Evolutionary conservation across 345 rosid genomes (phyloP).

Genomic region (Citrus hindsii): DNA sequence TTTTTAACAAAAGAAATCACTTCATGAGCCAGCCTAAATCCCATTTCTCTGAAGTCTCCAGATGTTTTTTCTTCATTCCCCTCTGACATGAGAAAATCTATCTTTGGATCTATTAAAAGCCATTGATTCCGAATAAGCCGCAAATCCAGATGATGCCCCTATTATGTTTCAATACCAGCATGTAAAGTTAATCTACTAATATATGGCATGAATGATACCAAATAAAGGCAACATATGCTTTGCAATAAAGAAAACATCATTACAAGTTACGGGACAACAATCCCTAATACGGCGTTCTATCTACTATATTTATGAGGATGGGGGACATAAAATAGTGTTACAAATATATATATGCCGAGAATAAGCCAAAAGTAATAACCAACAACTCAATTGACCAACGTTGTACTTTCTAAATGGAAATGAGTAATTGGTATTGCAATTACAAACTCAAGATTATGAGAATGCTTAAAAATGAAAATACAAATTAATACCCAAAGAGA

Average conservation of each 20-base stretch:
- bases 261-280: background rate
- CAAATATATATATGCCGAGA: background rate
- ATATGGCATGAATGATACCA: background rate
- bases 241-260: background rate
- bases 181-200: constrained; percentile 8
- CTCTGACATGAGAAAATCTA: constrained; percentile 94
- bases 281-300: background rate
- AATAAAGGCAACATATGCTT: background rate
- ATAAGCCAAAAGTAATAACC: background rate
- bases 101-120: constrained; percentile 88
- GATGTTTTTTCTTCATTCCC: constrained; percentile 86
- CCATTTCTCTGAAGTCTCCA: constrained; percentile 96
- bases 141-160: constrained; percentile 98
- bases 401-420: background rate
- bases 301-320: background rate
- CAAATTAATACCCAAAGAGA: background rate
- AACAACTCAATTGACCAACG: background rate
- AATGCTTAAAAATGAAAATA: background rate
- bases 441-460: background rate
- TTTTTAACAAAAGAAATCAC: constrained; percentile 71
- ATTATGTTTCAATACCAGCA: background rate
- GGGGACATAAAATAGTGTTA: background rate
- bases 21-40: constrained; percentile 82
- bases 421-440: background rate
- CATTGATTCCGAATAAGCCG: constrained; percentile 92